These are phyloP conservation scores for Globisporangium recalcitrans DNA, from an alignment of 352 stramenopile genomes.

Conservation along the genomic window DNA sequence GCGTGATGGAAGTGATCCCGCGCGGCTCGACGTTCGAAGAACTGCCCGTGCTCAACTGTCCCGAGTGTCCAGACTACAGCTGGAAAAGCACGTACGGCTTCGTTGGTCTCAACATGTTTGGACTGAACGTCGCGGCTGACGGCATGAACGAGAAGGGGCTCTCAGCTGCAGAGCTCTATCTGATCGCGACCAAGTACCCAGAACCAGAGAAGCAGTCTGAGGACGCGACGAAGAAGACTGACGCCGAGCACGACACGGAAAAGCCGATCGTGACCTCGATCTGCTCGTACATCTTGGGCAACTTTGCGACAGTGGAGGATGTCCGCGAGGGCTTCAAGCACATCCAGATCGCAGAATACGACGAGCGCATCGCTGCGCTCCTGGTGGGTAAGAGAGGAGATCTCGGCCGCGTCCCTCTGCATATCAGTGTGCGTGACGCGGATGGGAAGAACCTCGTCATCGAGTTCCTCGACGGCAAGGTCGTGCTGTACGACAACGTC, in stretches of 20 bases:
- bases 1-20: slow-evolving; percentile 43
- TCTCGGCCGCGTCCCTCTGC: slow-evolving; percentile 37
- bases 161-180: slow-evolving; percentile 44
- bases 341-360: slow-evolving; percentile 53
- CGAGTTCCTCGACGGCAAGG: slow-evolving; percentile 55
- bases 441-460: slow-evolving; percentile 62
- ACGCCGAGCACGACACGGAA: slow-evolving; percentile 4
- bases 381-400: slow-evolving; percentile 19
- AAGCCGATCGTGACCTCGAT: slow-evolving; percentile 58
- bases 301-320: slow-evolving; percentile 58
- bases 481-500: slow-evolving; percentile 55
- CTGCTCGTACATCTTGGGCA: slow-evolving; percentile 68
- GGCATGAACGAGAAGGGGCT: slow-evolving; percentile 51
- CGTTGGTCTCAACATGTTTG: slow-evolving; percentile 46
- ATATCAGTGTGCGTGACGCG: slow-evolving; percentile 60
- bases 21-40: slow-evolving; percentile 45
- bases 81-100: slow-evolving; percentile 44
- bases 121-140: slow-evolving; percentile 46
- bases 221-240: neutral
- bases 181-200: slow-evolving; percentile 47
- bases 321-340: slow-evolving; percentile 38
- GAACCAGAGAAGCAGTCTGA: slow-evolving; percentile 17
- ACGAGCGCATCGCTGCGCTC: slow-evolving; percentile 30
- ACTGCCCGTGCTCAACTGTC: slow-evolving; percentile 26
- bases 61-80: slow-evolving; percentile 37